phyloP scores from a whole-genome alignment of 1,284 basidiomycete genomes.

The Stygiomarasmius scandens region DNA sequence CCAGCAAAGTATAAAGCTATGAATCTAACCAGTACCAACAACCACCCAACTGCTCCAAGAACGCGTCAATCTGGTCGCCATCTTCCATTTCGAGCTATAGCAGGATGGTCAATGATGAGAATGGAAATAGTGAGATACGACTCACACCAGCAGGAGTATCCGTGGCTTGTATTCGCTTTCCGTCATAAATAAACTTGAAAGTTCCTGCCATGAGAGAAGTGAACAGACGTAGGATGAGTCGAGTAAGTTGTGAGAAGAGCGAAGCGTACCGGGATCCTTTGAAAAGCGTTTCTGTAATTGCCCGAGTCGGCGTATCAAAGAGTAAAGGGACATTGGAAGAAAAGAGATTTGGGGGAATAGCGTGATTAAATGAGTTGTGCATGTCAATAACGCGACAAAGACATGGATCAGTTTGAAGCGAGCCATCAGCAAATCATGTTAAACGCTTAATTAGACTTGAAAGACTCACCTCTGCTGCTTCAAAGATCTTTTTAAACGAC shows the following conservation, averaged over 20 bases:
- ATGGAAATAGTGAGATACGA: constrained; percentile 7
- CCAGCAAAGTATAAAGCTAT: neutral
- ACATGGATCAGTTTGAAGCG: neutral
- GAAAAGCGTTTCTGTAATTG: constrained; percentile 56
- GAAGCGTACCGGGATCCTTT: constrained; percentile 51
- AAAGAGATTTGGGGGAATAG: neutral
- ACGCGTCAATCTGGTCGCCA: constrained; percentile 58
- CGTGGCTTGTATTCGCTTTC: constrained; percentile 46
- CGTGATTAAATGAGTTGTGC: neutral
- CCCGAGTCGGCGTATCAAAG: too few species aligned
- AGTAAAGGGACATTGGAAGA: too few species aligned
- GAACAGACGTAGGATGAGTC: neutral
- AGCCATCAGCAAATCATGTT: neutral
- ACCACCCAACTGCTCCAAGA: constrained; percentile 50
- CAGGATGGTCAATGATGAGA: neutral
- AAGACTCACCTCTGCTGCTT: constrained; percentile 64
- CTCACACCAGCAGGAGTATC: constrained; percentile 56
- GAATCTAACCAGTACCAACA: neutral
- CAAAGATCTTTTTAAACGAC: constrained; percentile 66
- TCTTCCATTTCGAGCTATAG: constrained; percentile 56
- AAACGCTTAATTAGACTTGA: too few species aligned
- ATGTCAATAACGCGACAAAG: constrained; percentile 1
- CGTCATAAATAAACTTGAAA: constrained; percentile 60
- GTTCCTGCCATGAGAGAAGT: constrained; percentile 40
- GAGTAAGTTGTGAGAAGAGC: constrained; percentile 18